phyloP scores from a whole-genome alignment of 1,139 yeast species.

The Nakaseomyces sp. region DNA sequence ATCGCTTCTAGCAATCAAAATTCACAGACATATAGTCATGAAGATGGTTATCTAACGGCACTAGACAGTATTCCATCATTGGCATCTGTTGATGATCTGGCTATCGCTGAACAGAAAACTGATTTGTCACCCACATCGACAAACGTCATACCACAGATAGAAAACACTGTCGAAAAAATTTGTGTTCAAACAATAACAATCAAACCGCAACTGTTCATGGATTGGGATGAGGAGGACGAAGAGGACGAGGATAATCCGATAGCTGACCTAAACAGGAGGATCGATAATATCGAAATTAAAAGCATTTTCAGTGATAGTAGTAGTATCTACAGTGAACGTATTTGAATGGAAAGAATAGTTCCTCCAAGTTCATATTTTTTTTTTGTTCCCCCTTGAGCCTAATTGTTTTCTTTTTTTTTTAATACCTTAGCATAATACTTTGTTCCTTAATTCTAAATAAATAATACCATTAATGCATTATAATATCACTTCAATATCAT shows the following conservation, averaged over 20 bases:
- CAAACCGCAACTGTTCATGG: constrained; percentile 2
- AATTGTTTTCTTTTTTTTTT: too few species aligned
- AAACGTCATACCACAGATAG: constrained; percentile 1
- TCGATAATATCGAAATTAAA: constrained; percentile 11
- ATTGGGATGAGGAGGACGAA: constrained; percentile 6
- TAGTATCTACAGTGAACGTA: constrained; percentile 11
- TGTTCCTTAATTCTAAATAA: not conserved
- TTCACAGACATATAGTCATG: constrained; percentile 3
- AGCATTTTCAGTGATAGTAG: constrained; percentile 9
- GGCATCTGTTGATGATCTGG: constrained; percentile 9
- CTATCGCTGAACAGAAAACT: constrained; percentile 6
- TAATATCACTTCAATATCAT: not conserved
- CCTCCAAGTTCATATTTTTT: too few species aligned
- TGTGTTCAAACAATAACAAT: not conserved
- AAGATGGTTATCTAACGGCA: constrained; percentile 15
- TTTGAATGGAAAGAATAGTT: too few species aligned
- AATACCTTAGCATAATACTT: too few species aligned
- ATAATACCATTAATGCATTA: not conserved
- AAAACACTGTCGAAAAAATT: constrained; percentile 3
- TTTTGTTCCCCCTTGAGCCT: too few species aligned
- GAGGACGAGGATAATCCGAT: constrained; percentile 9
- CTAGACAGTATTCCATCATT: constrained; percentile 12
- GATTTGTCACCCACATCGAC: constrained; percentile 8
- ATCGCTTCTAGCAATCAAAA: constrained; percentile 6
- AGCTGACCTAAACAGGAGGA: constrained; percentile 11